phyloP scores from a whole-genome alignment of 495 filamentous ascomycete species.

The Penicillium bialowiezense region DNA sequence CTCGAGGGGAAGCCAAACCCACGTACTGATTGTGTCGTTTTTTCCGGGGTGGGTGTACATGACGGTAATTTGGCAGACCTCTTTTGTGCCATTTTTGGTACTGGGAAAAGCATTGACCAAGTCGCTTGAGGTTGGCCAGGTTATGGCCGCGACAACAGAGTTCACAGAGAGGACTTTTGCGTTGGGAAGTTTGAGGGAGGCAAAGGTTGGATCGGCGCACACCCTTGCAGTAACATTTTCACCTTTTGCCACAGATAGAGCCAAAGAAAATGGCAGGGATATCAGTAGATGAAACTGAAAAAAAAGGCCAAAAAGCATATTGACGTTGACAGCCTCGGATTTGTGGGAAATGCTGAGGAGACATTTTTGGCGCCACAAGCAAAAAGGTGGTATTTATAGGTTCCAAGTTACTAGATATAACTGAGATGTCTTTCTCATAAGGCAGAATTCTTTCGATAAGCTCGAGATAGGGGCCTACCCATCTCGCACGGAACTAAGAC shows the following conservation, averaged over 20 bases:
- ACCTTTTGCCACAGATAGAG: not conserved
- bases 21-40: conserved; percentile 29
- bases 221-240: not conserved
- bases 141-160: not conserved
- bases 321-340: no score
- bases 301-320: no score
- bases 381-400: no score
- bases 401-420: no score
- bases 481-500: no score
- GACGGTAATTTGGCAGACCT: conserved; percentile 42
- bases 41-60: conserved; percentile 40
- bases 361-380: no score
- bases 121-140: not conserved
- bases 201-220: not conserved
- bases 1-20: conserved; percentile 35
- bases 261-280: no score
- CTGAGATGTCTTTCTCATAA: no score
- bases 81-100: not conserved
- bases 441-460: no score
- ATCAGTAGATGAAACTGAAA: no score
- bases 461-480: no score
- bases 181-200: not conserved
- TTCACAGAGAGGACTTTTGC: not conserved
- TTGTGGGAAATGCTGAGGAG: no score
- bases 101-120: not conserved